Base-by-base conservation (phyloP, 2,329 filamentous ascomycete genomes). In the Beauveria sp. region DNA sequence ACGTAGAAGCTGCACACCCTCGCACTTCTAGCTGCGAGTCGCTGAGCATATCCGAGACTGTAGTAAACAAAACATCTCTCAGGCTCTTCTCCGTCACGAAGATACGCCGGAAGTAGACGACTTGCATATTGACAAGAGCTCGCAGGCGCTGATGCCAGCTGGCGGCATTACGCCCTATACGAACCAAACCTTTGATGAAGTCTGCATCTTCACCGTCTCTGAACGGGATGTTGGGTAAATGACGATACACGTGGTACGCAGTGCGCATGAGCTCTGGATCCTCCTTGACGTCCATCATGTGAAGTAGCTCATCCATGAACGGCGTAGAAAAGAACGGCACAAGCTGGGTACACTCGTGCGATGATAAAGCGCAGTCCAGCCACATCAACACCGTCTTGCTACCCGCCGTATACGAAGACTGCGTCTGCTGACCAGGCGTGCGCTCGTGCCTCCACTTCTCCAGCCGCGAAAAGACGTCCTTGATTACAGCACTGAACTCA, bases 261-360 rank as follows among this genome's bases (percentile, higher is more conserved):
- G 97, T 82, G 10, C 90, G 88, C 80, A 97, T 96, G 2, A 99
- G 82, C 74, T 99, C 96, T 0, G 91, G 92, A 69, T 99, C 95
- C 74, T 99, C 95, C 74, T 98, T 98, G 72, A 99, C 91, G 70
- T 99, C 95, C 93, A 99, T 99, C 95, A 99, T 99, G 78, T 99
- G 93, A 58, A 99, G 79, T 16, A 99, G 84, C 72, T 97, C 90
- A 68, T 95, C 90, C 73, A 96, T 95, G 70, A 98, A 93, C 0
- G 89, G 81, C 42, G 90, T 83, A 0, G 92, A 89, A 79, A 99
- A 98, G 82, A 97, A 98, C 3, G 88, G 86, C 20, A 96, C 86
- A 16, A 99, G 84, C 70, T 95, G 89, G 0, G 86, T 96, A 75
- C 95, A 99, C 72, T 98, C 95, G 65, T 96, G 90, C 0, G 91